Evolutionary conservation across 2,329 filamentous ascomycete genomes (phyloP), one percentile per base, ranked within the genome.

Genomic region (Claviceps pazoutovae): DNA sequence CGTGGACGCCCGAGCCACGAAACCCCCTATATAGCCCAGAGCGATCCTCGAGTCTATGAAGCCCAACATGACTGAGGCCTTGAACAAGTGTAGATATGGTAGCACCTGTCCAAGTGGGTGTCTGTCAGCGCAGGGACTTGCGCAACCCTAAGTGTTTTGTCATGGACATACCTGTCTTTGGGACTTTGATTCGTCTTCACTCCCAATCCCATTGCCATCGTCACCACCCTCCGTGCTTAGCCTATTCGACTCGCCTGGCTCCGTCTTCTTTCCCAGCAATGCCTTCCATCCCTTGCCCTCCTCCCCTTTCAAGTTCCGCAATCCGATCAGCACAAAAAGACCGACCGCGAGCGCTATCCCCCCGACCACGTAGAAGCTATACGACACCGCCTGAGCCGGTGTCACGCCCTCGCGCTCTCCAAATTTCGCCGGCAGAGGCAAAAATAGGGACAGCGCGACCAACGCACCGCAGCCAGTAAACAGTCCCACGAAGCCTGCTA

Each of bases 391-490:
- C 57, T 85, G 71, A 1, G 79, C 82, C 19, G 85, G 82, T 0
- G 83, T 84, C 9, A 85, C 74, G n/a, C 84, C 87, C 42, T 82
- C 74, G 30, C 82, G 74, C 60, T 84, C 79, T 26, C 75, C 75
- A 62, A 97, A 94, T 37, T 78, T 77, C 2, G 88, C 84, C 0
- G 93, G 93, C 17, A 98, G 76, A 5, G 91, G 93, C 14, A 98
- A 74, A 63, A 98, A 97, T 37, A 93, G 62, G 0, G 74, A 68
- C 34, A 98, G 72, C 11, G 93, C 89, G 4, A 98, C 75, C 5
- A 98, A 75, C 14, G 93, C 93, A 54, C 93, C 93, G 60, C 87
- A 88, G 23, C 93, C 93, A 7, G 93, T 95, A 64, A 94, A 95
- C 53, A 95, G 73, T 4, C 93, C 93, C 5, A 98, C 93, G 49